Base-by-base conservation (phyloP, 2,329 filamentous ascomycete genomes). In the Cercospora sp. region DNA sequence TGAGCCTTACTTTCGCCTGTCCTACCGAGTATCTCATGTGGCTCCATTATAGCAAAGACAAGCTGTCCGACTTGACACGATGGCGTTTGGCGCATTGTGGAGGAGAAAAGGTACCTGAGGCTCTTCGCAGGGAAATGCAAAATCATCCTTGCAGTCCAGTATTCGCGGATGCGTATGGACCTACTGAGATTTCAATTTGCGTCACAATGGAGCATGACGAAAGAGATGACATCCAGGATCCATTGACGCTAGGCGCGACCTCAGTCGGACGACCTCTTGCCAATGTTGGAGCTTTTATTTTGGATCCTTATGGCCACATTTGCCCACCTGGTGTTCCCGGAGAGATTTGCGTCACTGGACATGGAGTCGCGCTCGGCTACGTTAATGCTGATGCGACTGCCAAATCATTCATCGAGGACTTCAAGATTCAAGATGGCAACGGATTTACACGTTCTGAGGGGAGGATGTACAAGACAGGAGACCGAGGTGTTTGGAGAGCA, bases 261-360 rank as follows among this genome's bases (percentile, higher is more conserved):
- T 70, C 66, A 3, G 60, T 70, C 2, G 70, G 70, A 2, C 40
- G 59, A 2, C 60, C 78, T 3, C 45, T 81, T 4, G 77, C 79
- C 1, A 82, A 82, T 69, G 80, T 78, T 59, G 63, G 68, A 0
- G 61, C 78, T 28, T 83, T 81, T 67, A 77, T 86, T 45, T 23
- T 85, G 0, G 82, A 84, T 68, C 68, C 77, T 3, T 36, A 81
- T 1, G 69, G 76, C 53, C 67, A 78, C 18, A 76, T 79, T 0
- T 75, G 82, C 4, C 80, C 83, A 0, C 60, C 76, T 5, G 83
- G 83, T 0, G 67, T 78, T 1, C 71, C 78, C 0, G 84, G 84
- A 3, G 82, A 85, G 67, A 76, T 85, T 5, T 76, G 59, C 30
- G 75, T 85, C 31, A 80, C 74, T 13, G 82, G 82, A 3, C 69